Conservation (phyloP, 257 asterid species). For the Dorcoceras hygrometricum region DNA sequence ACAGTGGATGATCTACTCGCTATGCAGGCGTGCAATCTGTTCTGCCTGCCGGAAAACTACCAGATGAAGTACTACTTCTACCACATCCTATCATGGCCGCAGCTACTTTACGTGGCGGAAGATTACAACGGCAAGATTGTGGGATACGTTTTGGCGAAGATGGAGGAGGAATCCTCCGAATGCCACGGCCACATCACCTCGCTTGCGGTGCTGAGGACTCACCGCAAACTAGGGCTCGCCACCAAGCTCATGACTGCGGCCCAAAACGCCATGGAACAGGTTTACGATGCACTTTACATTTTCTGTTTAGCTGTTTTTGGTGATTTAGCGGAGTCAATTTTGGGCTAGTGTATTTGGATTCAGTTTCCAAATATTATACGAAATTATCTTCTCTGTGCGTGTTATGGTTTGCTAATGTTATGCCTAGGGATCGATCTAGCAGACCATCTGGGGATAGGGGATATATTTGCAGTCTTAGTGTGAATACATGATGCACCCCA, state of each 20-base stretch:
- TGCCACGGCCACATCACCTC: constrained; percentile 99
- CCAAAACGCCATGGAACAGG: constrained; percentile 99
- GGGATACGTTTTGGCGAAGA: constrained; percentile 91
- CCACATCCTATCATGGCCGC: constrained; percentile 99
- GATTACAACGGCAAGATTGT: constrained; percentile 96
- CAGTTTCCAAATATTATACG: not conserved
- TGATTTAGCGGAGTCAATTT: not conserved
- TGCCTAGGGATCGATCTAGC: not conserved
- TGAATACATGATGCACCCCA: not conserved
- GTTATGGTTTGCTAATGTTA: not conserved
- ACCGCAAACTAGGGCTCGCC: constrained; percentile 90
- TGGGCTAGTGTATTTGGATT: not conserved
- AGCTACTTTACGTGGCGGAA: constrained; percentile 93
- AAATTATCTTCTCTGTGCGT: not conserved
- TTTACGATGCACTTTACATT: constrained; percentile 8
- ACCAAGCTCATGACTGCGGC: constrained; percentile 99
- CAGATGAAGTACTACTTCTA: constrained; percentile 97
- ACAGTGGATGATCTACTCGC: constrained; percentile 84
- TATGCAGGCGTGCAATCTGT: constrained; percentile 93
- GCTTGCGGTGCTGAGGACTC: constrained; percentile 96
- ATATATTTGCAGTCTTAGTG: not conserved
- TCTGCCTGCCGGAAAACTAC: constrained; percentile 93
- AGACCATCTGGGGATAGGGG: not conserved
- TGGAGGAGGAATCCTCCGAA: constrained; percentile 95
- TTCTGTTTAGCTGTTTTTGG: not conserved